Percentiles rank a stretch among this genome's conserved stretches.
These are phyloP conservation scores for Mycena capillaripes DNA, from an alignment of 768 basidiomycete species.

Conservation along the genomic window DNA sequence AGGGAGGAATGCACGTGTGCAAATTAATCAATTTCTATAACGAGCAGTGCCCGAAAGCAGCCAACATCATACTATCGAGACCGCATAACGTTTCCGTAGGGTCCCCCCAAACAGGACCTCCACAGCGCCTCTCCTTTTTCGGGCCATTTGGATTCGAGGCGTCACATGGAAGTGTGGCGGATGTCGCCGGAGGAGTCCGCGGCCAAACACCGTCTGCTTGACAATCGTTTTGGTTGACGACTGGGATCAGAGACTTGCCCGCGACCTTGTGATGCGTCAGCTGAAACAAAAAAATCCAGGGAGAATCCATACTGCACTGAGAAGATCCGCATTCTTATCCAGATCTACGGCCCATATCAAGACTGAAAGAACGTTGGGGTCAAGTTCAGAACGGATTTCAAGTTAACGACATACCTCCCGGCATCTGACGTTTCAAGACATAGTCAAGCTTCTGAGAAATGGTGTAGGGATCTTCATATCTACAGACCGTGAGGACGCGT, in stretches of 20 bases:
- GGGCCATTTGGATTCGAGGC: conserved; percentile 10
- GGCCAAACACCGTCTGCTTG: conserved; percentile 25
- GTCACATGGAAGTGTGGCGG: conserved; percentile 15
- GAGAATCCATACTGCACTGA: conserved; percentile 16
- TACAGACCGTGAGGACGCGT: background rate
- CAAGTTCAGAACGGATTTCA: background rate
- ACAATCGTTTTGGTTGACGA: conserved; percentile 11
- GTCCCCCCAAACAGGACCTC: conserved; percentile 20
- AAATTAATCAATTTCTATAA: too few species aligned
- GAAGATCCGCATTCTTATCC: conserved; percentile 19
- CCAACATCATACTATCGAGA: conserved; percentile 12
- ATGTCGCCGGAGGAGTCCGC: conserved; percentile 7
- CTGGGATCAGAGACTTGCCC: conserved; percentile 19
- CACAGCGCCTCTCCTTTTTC: conserved; percentile 14
- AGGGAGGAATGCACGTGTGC: too few species aligned
- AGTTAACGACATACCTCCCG: background rate
- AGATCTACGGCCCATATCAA: conserved; percentile 26
- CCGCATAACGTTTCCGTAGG: conserved; percentile 15
- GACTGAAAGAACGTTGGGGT: background rate
- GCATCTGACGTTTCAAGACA: conserved; percentile 19
- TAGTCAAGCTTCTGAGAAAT: conserved; percentile 23
- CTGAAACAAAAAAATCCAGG: background rate
- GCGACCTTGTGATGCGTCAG: conserved; percentile 8
- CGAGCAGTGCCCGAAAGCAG: conserved; percentile 22
- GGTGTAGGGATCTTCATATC: conserved; percentile 23